A percentile compares a stretch with the other conserved stretches of the same genome.
These are phyloP conservation scores for Sporothrix humicola DNA, from an alignment of 2,329 filamentous ascomycete genomes.

Conservation along the genomic window DNA sequence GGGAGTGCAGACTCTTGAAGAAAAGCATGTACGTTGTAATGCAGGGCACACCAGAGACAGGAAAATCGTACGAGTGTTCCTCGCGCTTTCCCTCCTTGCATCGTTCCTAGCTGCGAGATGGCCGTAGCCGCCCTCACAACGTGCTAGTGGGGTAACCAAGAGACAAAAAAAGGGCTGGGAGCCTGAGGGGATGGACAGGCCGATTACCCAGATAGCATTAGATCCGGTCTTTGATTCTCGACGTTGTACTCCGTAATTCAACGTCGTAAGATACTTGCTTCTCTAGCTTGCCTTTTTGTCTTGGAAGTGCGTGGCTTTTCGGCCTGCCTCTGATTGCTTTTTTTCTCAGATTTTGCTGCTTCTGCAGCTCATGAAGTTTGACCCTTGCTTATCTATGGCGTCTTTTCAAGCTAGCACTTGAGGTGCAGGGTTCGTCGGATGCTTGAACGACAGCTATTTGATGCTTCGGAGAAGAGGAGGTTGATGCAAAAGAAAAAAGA, in stretches of 20 bases:
- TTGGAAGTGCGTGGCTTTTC: neutral
- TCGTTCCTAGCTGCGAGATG: neutral
- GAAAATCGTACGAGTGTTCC: conserved; percentile 15
- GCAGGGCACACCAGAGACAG: neutral
- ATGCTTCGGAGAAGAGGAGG: conserved; percentile 12
- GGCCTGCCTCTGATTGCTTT: neutral
- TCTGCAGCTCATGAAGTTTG: neutral
- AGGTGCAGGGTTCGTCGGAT: neutral
- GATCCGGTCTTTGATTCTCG: neutral
- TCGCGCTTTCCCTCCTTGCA: conserved; percentile 11
- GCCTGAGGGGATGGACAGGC: neutral
- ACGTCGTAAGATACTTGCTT: conserved; percentile 1
- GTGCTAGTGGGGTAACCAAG: neutral
- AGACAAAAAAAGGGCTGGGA: neutral
- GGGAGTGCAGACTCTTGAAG: neutral
- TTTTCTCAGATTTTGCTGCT: neutral
- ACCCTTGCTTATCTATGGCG: neutral
- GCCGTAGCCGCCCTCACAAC: neutral
- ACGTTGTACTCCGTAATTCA: neutral
- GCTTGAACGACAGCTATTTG: neutral
- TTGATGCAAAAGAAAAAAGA: neutral
- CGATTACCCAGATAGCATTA: conserved; percentile 5
- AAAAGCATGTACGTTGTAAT: neutral
- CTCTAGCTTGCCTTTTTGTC: neutral
- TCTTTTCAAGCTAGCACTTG: neutral